A percentile compares a stretch with the other conserved stretches of the same genome.
These are phyloP conservation scores for Cyclocybe cylindracea DNA, from an alignment of 768 basidiomycete genomes.

Conservation along the genomic window DNA sequence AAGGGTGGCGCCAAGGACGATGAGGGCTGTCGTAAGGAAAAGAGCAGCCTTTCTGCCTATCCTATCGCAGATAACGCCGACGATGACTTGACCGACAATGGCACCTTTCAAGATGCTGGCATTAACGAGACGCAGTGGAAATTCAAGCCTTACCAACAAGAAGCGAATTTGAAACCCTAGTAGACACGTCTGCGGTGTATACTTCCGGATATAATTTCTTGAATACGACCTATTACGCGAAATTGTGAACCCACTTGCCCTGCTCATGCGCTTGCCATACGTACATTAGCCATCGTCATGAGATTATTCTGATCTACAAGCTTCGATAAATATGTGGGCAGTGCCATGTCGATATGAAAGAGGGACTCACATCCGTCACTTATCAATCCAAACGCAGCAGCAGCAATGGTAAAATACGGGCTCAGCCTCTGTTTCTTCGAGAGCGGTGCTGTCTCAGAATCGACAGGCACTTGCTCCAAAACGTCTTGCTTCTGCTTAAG, in stretches of 20 bases:
- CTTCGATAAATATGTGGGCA: neutral
- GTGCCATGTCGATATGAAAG: neutral
- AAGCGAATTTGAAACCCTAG: constrained; percentile 69
- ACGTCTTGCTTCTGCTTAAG: neutral
- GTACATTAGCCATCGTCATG: constrained; percentile 69
- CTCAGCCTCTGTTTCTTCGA: constrained; percentile 48
- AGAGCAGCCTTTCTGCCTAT: constrained; percentile 78
- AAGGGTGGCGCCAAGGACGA: constrained; percentile 69
- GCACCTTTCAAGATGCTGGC: constrained; percentile 41
- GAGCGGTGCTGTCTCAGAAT: neutral
- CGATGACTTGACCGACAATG: constrained; percentile 58
- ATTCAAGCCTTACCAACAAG: constrained; percentile 51
- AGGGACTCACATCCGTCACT: constrained; percentile 54
- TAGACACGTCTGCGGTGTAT: constrained; percentile 64
- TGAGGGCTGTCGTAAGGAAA: constrained; percentile 65
- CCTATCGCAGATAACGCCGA: constrained; percentile 73
- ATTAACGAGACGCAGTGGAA: neutral
- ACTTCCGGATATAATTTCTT: constrained; percentile 60
- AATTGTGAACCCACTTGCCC: neutral
- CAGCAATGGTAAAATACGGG: constrained; percentile 62
- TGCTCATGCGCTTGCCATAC: constrained; percentile 2
- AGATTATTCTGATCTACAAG: constrained; percentile 65
- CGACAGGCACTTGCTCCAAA: neutral
- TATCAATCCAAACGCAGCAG: constrained; percentile 66
- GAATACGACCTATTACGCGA: constrained; percentile 54